Evolutionary conservation across 768 basidiomycete species (phyloP).

Genomic region (Pleurotus pulmonarius): DNA sequence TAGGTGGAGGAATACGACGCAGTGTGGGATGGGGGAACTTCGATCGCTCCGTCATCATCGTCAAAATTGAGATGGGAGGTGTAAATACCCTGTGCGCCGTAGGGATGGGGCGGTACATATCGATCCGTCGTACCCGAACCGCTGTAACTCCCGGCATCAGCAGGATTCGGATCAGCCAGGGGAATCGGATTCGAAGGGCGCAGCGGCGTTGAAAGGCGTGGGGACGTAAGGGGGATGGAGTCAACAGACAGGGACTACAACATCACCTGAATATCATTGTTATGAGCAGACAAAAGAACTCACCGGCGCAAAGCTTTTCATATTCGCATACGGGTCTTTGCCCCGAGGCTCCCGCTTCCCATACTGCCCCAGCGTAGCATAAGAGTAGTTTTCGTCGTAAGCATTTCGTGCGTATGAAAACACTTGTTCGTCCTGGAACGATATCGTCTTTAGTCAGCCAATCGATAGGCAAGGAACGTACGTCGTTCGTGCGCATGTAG

Average conservation of each 20-base stretch:
- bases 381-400: neutral
- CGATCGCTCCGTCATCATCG: neutral
- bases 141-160: neutral
- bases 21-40: neutral
- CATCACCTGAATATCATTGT: neutral
- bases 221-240: conserved; percentile 1
- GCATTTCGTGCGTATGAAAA: neutral
- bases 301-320: conserved; percentile 5
- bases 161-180: no score
- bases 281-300: neutral
- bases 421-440: neutral
- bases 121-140: neutral
- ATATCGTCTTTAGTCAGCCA: neutral
- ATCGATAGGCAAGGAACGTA: neutral
- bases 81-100: neutral
- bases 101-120: neutral
- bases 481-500: conserved; percentile 3
- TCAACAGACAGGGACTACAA: conserved; percentile 3
- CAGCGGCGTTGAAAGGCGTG: neutral
- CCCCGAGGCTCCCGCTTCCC: neutral
- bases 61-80: conserved; percentile 5
- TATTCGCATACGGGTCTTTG: neutral
- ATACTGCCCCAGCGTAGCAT: neutral
- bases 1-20: neutral
- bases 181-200: no score